Conservation (phyloP, 768 basidiomycete species). For the Tylopilus sp. region DNA sequence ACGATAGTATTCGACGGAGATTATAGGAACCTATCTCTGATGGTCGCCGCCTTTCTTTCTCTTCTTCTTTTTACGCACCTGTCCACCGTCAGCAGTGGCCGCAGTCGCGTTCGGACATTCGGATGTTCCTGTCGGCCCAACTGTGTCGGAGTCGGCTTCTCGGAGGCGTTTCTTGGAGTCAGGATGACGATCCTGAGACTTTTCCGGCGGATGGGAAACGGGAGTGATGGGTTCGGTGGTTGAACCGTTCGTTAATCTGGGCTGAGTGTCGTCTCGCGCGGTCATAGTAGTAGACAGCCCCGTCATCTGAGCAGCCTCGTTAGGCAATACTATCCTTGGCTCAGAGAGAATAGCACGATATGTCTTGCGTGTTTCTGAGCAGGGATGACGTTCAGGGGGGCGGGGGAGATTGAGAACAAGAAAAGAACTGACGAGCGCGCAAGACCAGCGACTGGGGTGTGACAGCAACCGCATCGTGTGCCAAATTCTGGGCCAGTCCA, state of each 20-base stretch:
- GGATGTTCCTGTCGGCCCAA: background rate
- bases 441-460: conserved; percentile 64
- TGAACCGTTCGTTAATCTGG: background rate
- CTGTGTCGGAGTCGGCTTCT: conserved; percentile 13
- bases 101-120: background rate
- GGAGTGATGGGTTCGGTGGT: background rate
- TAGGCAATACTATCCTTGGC: conserved; percentile 48
- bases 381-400: background rate
- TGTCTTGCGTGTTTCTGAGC: conserved; percentile 72
- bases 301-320: background rate
- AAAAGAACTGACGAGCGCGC: conserved; percentile 64
- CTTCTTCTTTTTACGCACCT: conserved; percentile 24
- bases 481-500: conserved; percentile 63
- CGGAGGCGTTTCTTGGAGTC: conserved; percentile 21
- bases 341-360: conserved; percentile 79
- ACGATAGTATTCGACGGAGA: background rate
- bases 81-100: background rate
- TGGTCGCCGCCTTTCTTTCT: conserved; percentile 6
- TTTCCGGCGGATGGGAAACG: background rate
- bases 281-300: background rate
- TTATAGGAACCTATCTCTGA: conserved; percentile 1
- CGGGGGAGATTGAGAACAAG: background rate
- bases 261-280: background rate
- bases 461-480: conserved; percentile 59
- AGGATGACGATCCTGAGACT: background rate